Evolutionary conservation across 2,329 filamentous ascomycete genomes (phyloP).

Genomic region (Paraconiothyrium sp.): DNA sequence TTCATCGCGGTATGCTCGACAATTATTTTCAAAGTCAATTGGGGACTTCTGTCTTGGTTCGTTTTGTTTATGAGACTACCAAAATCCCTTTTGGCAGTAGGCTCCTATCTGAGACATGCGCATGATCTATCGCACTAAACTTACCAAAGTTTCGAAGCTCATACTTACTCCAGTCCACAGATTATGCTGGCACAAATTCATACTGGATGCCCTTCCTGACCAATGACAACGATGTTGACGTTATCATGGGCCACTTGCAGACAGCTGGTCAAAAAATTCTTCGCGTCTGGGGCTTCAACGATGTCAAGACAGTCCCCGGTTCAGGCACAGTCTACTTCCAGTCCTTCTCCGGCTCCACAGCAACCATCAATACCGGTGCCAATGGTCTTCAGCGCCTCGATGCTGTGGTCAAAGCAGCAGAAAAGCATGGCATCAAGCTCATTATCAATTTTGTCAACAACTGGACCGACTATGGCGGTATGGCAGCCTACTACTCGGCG

Average conservation of each 20-base stretch:
- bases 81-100: too few species aligned
- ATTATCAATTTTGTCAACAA: slow-evolving; percentile 75
- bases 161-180: slow-evolving; percentile 21
- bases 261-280: slow-evolving; percentile 66
- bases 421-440: slow-evolving; percentile 68
- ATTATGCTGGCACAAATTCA: slow-evolving; percentile 65
- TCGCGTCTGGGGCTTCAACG: slow-evolving; percentile 71
- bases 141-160: neutral
- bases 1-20: neutral
- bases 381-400: slow-evolving; percentile 72
- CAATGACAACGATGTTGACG: slow-evolving; percentile 65
- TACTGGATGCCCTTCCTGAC: slow-evolving; percentile 66
- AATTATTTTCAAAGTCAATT: too few species aligned
- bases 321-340: slow-evolving; percentile 64
- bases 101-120: too few species aligned
- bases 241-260: slow-evolving; percentile 56
- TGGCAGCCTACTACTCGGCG: slow-evolving; percentile 65
- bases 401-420: slow-evolving; percentile 69
- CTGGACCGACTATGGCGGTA: slow-evolving; percentile 74
- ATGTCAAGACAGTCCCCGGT: slow-evolving; percentile 57
- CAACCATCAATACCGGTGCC: slow-evolving; percentile 70
- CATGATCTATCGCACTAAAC: too few species aligned
- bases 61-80: too few species aligned
- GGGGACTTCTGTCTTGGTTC: too few species aligned
- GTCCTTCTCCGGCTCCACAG: slow-evolving; percentile 57